Evolutionary conservation across 2,329 filamentous ascomycete species (phyloP), one percentile per base, ranked within the genome.

Genomic region (Cadophora malorum): DNA sequence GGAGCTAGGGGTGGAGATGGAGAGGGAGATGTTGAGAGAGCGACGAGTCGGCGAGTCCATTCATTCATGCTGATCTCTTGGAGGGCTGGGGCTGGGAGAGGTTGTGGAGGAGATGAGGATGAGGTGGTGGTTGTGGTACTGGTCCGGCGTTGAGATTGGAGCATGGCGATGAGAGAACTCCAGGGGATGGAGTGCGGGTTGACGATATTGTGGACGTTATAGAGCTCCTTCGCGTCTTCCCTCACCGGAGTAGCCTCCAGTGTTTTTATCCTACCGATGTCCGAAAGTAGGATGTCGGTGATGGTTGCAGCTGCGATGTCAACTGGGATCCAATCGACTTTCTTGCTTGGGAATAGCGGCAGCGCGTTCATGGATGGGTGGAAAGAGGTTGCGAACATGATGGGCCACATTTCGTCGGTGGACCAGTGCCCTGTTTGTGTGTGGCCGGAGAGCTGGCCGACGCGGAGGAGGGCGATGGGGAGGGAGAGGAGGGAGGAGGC

Each of bases 281-380:
- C 55, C 9, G 53, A 19, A 6, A 68, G 60, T 5, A 62, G 19
- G 19, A 69, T 56, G 53, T 75, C 71, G 8, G 58, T 38, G 12
- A 75, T 73, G 2, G 62, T 68, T 7, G 23, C 21, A 4, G 74
- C 74, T 7, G 73, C 74, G 14, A 74, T 56, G 59, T 76, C 66
- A 21, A 76, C 73, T 2, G 74, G 74, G 2, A 76, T 67, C 74
- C 74, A 76, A 53, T 75, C 72, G 2, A 76, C 70, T 1, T 47
- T 52, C 61, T 70, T 70, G 1, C 23, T 31, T 2, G 45, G 31
- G 9, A 75, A 70, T 1, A 33, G 7, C 3, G 75, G 74, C 0
- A 76, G 47, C 12, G 67, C 59, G 0, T 55, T 58, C 12, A 75
- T 69, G 2, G 35, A 41, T 2, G 62, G 58, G 31, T 71, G 70